These are phyloP conservation scores for Salix udensis DNA, from an alignment of 345 rosid species.

Conservation along the genomic window DNA sequence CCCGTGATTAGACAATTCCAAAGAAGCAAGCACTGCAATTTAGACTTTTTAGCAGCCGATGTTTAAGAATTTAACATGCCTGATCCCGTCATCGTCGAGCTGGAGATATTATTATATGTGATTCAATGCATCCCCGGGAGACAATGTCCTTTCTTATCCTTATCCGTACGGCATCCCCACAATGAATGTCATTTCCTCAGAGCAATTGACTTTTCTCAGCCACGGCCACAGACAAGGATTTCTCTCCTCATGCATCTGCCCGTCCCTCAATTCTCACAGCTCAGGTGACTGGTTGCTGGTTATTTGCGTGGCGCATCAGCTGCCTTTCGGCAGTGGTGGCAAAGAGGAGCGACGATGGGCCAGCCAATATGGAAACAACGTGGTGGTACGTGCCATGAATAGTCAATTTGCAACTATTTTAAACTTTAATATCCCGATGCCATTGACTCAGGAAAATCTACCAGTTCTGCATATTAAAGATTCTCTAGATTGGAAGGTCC, in stretches of 20 bases:
- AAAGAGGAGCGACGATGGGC: neutral
- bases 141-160: too few species aligned
- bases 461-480: neutral
- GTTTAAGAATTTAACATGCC: neutral
- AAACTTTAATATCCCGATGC: neutral
- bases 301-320: neutral
- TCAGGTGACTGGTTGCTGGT: neutral
- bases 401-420: neutral
- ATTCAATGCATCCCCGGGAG: too few species aligned
- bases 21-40: neutral
- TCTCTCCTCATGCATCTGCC: too few species aligned
- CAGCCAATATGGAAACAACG: neutral
- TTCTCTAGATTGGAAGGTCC: neutral
- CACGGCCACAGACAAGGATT: too few species aligned
- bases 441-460: neutral
- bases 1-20: neutral
- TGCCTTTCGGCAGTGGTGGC: neutral
- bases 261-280: neutral
- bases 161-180: too few species aligned
- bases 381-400: neutral
- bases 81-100: too few species aligned
- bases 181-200: too few species aligned
- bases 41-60: conserved; percentile 14
- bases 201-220: too few species aligned
- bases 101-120: too few species aligned